These are phyloP conservation scores for Talaromyces sp. DNA, from an alignment of 2,329 filamentous ascomycete genomes.

Conservation along the genomic window DNA sequence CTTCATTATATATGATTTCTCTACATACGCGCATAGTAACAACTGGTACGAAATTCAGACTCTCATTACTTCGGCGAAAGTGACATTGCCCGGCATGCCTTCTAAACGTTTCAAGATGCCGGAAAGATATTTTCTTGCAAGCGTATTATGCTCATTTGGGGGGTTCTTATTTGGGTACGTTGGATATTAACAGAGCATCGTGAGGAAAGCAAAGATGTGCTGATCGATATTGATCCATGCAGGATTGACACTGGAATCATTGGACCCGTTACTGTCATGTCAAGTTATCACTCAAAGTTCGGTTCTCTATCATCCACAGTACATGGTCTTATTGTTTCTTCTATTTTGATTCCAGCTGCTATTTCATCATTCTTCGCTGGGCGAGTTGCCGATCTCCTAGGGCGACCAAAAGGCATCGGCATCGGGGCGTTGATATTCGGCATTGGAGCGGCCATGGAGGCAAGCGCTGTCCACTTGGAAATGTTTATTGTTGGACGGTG, in stretches of 20 bases:
- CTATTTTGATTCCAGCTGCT: constrained; percentile 53
- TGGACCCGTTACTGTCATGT: constrained; percentile 56
- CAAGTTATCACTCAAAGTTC: constrained; percentile 45
- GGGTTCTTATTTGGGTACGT: too few relatives aligned
- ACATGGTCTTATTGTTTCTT: constrained; percentile 55
- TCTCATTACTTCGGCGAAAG: too few relatives aligned
- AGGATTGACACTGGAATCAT: constrained; percentile 50
- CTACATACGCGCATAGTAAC: too few relatives aligned
- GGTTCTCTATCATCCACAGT: constrained; percentile 48
- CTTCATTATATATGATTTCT: too few relatives aligned
- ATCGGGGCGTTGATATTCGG: constrained; percentile 50
- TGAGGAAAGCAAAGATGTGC: too few relatives aligned
- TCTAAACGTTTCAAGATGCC: too few relatives aligned
- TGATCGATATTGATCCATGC: too few relatives aligned
- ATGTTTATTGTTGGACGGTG: constrained; percentile 53
- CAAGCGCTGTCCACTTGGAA: constrained; percentile 39
- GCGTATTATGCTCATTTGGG: too few relatives aligned
- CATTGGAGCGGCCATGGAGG: constrained; percentile 50
- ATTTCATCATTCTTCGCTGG: constrained; percentile 55
- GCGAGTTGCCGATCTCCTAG: constrained; percentile 47
- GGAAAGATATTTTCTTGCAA: too few relatives aligned
- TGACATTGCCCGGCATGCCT: too few relatives aligned
- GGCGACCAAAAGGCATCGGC: constrained; percentile 46
- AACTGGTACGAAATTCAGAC: too few relatives aligned
- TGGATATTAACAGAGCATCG: too few relatives aligned